phyloP scores from a whole-genome alignment of 1,139 yeast species.

The Scheffersomyces parashehatae region DNA sequence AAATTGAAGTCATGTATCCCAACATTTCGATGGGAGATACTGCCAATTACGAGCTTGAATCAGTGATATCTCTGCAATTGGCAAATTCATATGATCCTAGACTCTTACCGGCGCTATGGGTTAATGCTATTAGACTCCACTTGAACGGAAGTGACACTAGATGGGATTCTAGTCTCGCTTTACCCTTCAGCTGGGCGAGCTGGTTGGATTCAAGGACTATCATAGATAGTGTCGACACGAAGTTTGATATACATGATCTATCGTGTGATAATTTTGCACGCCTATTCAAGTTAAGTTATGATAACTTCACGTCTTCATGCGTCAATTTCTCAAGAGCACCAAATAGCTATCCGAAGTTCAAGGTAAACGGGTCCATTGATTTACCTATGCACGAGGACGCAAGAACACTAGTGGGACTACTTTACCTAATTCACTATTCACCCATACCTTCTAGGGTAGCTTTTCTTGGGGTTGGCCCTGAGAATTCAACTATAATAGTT shows the following conservation, averaged over 20 bases:
- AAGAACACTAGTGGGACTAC: constrained; percentile 11
- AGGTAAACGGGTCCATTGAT: constrained; percentile 7
- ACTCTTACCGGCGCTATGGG: constrained; percentile 16
- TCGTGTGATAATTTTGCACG: constrained; percentile 3
- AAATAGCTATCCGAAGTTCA: constrained; percentile 3
- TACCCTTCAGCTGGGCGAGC: constrained; percentile 20
- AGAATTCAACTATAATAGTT: constrained; percentile 5
- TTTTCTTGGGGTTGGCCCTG: constrained; percentile 14
- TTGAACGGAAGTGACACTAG: background rate
- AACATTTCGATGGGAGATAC: too few species aligned
- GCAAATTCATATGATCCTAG: constrained; percentile 16
- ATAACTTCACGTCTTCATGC: constrained; percentile 3
- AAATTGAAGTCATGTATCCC: too few species aligned
- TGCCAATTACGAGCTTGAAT: too few species aligned
- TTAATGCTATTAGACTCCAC: constrained; percentile 6
- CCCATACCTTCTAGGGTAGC: constrained; percentile 16
- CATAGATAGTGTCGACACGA: background rate
- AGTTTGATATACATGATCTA: background rate
- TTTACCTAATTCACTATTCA: constrained; percentile 12
- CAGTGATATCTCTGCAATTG: background rate
- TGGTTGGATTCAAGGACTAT: constrained; percentile 11
- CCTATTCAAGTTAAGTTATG: constrained; percentile 1
- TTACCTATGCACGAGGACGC: constrained; percentile 9
- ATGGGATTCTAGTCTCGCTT: constrained; percentile 5
- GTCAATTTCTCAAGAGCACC: constrained; percentile 1